A percentile compares a stretch with the other conserved stretches of the same genome.
Conservation (phyloP, 257 asterid species). For the Ilex asprella region DNA sequence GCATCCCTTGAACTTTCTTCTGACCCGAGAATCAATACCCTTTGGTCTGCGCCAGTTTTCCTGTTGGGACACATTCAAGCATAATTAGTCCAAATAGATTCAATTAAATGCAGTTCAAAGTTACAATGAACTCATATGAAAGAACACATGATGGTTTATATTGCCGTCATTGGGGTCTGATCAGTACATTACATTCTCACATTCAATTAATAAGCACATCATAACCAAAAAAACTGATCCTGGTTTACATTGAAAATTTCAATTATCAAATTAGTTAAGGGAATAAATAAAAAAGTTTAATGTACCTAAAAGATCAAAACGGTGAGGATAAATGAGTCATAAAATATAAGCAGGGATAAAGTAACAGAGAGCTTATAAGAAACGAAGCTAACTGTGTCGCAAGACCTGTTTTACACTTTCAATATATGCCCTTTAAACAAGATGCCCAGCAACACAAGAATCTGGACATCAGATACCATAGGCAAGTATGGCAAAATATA, state of each 20-base stretch:
- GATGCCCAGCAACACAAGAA: not conserved
- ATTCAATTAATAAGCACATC: not conserved
- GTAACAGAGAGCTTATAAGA: not conserved
- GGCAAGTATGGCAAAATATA: not conserved
- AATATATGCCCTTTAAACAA: not conserved
- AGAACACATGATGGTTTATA: not conserved
- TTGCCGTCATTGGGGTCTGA: not conserved
- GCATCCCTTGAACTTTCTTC: slow-evolving; percentile 73
- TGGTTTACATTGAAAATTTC: not conserved
- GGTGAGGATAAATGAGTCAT: not conserved
- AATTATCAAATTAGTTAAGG: not conserved
- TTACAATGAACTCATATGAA: not conserved
- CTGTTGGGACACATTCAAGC: slow-evolving; percentile 13
- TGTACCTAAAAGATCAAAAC: not conserved
- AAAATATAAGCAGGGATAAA: slow-evolving; percentile 20
- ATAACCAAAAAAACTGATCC: not conserved
- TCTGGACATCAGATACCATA: not conserved
- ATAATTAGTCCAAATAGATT: not conserved
- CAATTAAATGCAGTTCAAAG: too few species aligned
- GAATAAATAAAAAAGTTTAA: not conserved
- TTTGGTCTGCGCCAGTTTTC: slow-evolving; percentile 65
- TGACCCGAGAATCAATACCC: slow-evolving; percentile 70
- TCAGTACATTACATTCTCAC: not conserved
- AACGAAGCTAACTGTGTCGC: not conserved
- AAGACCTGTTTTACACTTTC: not conserved